These are phyloP conservation scores for Akanthomyces lecanii DNA, from an alignment of 2,329 filamentous ascomycete genomes.

Conservation along the genomic window DNA sequence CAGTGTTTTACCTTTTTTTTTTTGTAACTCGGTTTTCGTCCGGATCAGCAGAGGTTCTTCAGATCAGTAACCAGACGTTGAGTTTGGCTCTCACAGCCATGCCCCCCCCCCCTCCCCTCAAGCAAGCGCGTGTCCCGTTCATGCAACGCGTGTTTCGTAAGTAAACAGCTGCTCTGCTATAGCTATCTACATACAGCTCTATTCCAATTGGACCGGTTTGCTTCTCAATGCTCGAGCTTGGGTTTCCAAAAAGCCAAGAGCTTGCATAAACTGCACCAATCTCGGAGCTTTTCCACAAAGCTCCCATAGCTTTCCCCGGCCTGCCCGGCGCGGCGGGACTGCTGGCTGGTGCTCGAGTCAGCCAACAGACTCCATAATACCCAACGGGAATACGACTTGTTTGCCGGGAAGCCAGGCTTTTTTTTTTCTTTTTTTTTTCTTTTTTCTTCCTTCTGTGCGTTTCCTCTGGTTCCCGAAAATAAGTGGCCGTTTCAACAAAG, in stretches of 20 bases:
- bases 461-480: too few relatives aligned
- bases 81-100: background rate
- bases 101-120: background rate
- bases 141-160: background rate
- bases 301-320: background rate
- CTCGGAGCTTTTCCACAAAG: background rate
- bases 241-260: background rate
- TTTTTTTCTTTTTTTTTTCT: background rate
- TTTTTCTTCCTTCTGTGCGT: too few relatives aligned
- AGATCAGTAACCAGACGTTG: background rate
- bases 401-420: background rate
- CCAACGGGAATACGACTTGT: background rate
- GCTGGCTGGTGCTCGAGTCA: background rate
- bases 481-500: too few relatives aligned
- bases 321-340: background rate
- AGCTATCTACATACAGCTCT: background rate
- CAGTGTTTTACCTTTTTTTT: slow-evolving; percentile 7
- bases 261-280: background rate
- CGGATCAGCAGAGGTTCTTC: background rate
- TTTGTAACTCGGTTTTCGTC: background rate
- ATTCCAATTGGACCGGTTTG: background rate
- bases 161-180: background rate
- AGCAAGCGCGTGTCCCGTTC: background rate
- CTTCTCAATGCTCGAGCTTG: background rate
- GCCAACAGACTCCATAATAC: background rate